phyloP scores from a whole-genome alignment of 2,329 filamentous ascomycete genomes.

The Dactylellina cionopaga region DNA sequence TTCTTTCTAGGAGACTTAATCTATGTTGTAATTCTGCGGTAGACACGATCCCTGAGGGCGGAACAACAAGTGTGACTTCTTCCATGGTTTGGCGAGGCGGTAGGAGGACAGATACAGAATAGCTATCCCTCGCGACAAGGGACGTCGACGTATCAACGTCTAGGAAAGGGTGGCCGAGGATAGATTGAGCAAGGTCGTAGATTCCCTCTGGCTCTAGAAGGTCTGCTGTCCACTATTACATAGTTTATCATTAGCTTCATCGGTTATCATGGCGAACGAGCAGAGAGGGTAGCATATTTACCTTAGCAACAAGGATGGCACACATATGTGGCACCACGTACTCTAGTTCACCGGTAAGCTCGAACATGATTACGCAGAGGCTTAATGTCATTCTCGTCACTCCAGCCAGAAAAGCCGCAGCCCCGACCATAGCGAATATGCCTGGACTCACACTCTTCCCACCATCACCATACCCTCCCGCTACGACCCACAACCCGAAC shows the following conservation, averaged over 20 bases:
- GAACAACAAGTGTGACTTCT: constrained; percentile 67
- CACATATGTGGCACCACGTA: constrained; percentile 70
- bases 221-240: constrained; percentile 66
- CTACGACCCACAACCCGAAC: constrained; percentile 55
- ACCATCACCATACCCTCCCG: neutral
- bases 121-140: constrained; percentile 61
- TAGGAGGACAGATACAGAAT: constrained; percentile 64
- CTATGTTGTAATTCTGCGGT: constrained; percentile 63
- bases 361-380: constrained; percentile 71
- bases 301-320: constrained; percentile 69
- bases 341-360: constrained; percentile 69
- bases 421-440: constrained; percentile 71
- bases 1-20: constrained; percentile 63
- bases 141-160: constrained; percentile 65
- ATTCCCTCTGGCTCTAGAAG: constrained; percentile 66
- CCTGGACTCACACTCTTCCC: constrained; percentile 64
- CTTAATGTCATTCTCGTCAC: constrained; percentile 70
- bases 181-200: constrained; percentile 70
- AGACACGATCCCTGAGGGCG: constrained; percentile 62
- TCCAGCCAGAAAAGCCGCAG: constrained; percentile 69
- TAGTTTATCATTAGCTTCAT: neutral
- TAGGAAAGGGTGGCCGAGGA: constrained; percentile 70
- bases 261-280: neutral
- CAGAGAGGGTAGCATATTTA: neutral
- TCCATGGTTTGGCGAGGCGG: constrained; percentile 68